These are phyloP conservation scores for Bolboschoenus planiculmis DNA, from an alignment of 176 grass and related monocot genomes.

Conservation along the genomic window DNA sequence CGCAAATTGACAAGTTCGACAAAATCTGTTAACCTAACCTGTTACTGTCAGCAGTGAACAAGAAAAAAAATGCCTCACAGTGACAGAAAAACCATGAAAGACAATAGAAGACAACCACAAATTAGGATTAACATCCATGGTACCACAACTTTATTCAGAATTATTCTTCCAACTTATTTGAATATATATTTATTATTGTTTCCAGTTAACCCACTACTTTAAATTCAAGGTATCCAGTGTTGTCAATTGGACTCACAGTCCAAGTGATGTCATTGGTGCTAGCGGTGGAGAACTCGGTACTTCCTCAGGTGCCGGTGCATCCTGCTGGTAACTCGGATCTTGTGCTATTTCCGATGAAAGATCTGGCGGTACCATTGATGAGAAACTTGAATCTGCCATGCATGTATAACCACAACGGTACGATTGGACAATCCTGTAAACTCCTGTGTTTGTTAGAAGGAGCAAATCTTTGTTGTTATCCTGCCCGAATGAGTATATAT, in stretches of 20 bases:
- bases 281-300: not conserved
- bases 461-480: constrained; percentile 15
- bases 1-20: no score
- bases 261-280: not conserved
- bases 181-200: not conserved
- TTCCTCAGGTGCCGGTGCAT: not conserved
- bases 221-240: not conserved
- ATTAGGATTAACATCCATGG: not conserved
- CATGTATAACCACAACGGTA: constrained; percentile 5
- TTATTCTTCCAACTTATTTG: not conserved
- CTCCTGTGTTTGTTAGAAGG: not conserved
- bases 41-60: not conserved
- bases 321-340: not conserved
- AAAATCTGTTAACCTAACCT: no score
- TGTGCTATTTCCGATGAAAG: not conserved
- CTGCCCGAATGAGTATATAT: constrained; percentile 18
- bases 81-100: not conserved
- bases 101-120: not conserved
- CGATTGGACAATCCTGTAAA: constrained; percentile 10
- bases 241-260: not conserved
- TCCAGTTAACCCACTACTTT: not conserved
- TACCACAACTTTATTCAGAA: not conserved
- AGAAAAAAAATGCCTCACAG: not conserved
- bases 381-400: not conserved
- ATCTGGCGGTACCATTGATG: not conserved